Evolutionary conservation across 345 rosid species (phyloP), one percentile per base, ranked within the genome.

Genomic region (Populus deltoides): DNA sequence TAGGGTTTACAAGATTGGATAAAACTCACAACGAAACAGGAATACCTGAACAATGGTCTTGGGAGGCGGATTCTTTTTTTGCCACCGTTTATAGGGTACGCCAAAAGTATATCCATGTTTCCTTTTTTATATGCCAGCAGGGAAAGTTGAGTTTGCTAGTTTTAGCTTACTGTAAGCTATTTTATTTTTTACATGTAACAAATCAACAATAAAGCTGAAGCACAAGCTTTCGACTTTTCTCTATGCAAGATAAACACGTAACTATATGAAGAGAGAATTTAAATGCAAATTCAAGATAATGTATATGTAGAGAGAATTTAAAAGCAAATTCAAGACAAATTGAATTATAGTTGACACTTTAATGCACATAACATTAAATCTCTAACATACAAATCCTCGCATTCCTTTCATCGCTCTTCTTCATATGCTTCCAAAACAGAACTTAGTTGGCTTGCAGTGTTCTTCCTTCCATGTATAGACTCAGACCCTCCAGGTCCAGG

Each of bases 341-440:
- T 71, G 62, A 71, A 71, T 49, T 2, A 9, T 20, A 51, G 36
- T 38, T 36, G 12, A 63, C 45, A 57, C 47, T 27, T 25, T 27
- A 4, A 27, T 59, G 20, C 47, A 49, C 7, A 78, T 63, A 10
- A 78, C 29, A 38, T 66, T 53, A 5, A 53, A 66, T 45, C 43
- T 70, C 45, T 61, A 66, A 71, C 53, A 5, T 22, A 47, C 39
- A 71, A 2, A 6, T 33, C 9, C 13, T 36, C 8, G 12, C 27
- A 31, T 73, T 61, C 12, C 16, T 74, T 39, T 68, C 74, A 69
- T 71, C 71, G 27, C 55, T 78, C 76, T 24, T 74, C 79, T 67
- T 74, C 78, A 18, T 71, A 71, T n/a, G 45, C 70, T 70, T 79
- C 87, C 72, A 66, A 69, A 75, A 81, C 74, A 25, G 81, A 59